Evolutionary conservation across 805 yeast species (phyloP), one percentile per base, ranked within the genome.

Genomic region (Ogataea degrootiae): DNA sequence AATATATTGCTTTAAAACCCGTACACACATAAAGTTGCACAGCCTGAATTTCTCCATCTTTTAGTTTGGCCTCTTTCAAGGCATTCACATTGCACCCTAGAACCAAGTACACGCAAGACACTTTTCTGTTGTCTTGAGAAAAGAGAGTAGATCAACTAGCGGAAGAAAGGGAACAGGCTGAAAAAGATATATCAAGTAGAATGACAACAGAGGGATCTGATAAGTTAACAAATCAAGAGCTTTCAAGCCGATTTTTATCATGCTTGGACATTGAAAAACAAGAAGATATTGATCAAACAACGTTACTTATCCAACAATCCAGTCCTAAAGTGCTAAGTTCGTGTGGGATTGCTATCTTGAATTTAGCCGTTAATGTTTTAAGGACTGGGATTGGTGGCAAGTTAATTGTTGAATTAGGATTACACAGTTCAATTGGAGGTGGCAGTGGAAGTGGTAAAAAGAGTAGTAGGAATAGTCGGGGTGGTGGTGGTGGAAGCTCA

Each of bases 341-440:
- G 11, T 73, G 78, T 44, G 97, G 97, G 0, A 69, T 87, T 23
- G 97, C 97, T 0, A 70, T 88, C 5, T 63, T 82, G 42, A 87
- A 90, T 62, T 69, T 92, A 42, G 61, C 68, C 0, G 68, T 85
- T 14, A 74, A 75, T n/a, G 79, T 80, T 46, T 66, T 86, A 2
- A 71, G 85, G 46, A 85, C 91, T 0, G 96, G 96, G 0, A 67
- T 88, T 9, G 95, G 88, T 15, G 97, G 97, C 2, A 79, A 82
- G 48, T 70, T 81, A 1, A 70, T 84, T 5, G 56, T 88, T 14
- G 96, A 88, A 53, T 65, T 92, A 44, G 70, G 57, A 16, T 67
- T 72, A 29, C 92, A 86, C 52, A 69, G 83, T 0, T 62, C 56
- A 62, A 59, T 23, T 68, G 43, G 56, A 17, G 59, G 56, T 5